Conservation (phyloP, 2,329 filamentous ascomycete species). For the Colletotrichum sp. region DNA sequence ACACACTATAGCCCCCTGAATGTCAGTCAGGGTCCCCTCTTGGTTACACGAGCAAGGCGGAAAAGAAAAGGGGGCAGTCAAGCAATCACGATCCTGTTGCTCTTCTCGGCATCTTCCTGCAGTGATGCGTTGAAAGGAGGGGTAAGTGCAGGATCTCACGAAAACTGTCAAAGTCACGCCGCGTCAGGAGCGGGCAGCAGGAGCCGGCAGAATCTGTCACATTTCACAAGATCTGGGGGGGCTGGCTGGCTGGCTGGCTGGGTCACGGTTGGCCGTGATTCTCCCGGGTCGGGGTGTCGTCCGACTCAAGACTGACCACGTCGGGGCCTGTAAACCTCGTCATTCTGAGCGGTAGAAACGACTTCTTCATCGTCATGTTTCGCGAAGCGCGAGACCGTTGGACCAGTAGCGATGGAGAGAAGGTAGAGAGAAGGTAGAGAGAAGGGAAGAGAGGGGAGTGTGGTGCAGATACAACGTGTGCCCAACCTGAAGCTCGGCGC, state of each 20-base stretch:
- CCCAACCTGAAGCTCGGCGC: not conserved
- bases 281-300: not conserved
- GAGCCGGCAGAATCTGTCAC: not conserved
- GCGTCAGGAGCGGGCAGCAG: not conserved
- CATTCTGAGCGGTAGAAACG: not conserved
- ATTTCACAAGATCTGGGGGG: slow-evolving; percentile 5
- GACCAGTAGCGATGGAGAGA: not conserved
- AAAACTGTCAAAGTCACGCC: not conserved
- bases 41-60: not conserved
- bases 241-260: not conserved
- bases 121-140: not conserved
- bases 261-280: not conserved
- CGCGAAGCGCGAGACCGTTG: not conserved
- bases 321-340: not conserved
- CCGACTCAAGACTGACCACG: not conserved
- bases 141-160: slow-evolving; percentile 18
- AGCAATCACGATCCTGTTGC: not conserved
- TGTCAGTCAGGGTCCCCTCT: not conserved
- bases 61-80: not conserved
- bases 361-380: not conserved
- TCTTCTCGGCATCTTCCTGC: not conserved
- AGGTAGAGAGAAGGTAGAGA: not conserved
- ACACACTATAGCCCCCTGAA: not conserved
- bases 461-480: not conserved
- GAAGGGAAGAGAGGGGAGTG: not conserved